Conservation (phyloP, 2,329 filamentous ascomycete species). For the Bisporella sp. region DNA sequence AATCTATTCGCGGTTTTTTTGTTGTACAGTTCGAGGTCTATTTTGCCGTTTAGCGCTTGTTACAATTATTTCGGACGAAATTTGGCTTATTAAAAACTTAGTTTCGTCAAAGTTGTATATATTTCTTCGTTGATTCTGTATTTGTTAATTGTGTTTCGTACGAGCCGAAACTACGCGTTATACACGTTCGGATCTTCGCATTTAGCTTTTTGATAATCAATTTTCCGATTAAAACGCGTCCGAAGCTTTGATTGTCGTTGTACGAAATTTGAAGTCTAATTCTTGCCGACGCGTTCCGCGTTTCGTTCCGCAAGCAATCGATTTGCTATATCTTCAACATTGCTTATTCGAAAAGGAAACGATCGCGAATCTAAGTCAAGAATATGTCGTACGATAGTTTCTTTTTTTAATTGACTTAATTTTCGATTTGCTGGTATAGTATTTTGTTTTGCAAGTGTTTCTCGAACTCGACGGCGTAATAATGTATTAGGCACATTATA, state of each 20-base stretch:
- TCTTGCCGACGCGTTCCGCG: not conserved
- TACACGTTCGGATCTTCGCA: not conserved
- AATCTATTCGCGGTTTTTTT: not conserved
- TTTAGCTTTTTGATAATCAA: not conserved
- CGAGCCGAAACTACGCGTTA: not conserved
- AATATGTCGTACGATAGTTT: too few relatives aligned
- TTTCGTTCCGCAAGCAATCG: not conserved
- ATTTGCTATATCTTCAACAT: not conserved
- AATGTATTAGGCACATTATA: too few relatives aligned
- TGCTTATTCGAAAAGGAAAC: not conserved
- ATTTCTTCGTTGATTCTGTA: not conserved
- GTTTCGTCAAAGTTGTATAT: not conserved
- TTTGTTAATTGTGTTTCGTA: not conserved
- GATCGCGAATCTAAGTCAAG: not conserved
- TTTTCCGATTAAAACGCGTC: not conserved
- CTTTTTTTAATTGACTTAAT: too few relatives aligned
- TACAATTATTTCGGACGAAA: not conserved
- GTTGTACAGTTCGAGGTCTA: not conserved
- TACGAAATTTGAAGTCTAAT: not conserved
- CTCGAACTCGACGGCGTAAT: too few relatives aligned
- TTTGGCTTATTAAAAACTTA: not conserved
- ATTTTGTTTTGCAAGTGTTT: too few relatives aligned
- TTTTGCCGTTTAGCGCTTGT: not conserved
- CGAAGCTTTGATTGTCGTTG: not conserved
- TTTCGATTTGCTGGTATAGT: too few relatives aligned